Evolutionary conservation across 257 asterid genomes (phyloP), one percentile per base, ranked within the genome.

Genomic region (Petrea volubilis): DNA sequence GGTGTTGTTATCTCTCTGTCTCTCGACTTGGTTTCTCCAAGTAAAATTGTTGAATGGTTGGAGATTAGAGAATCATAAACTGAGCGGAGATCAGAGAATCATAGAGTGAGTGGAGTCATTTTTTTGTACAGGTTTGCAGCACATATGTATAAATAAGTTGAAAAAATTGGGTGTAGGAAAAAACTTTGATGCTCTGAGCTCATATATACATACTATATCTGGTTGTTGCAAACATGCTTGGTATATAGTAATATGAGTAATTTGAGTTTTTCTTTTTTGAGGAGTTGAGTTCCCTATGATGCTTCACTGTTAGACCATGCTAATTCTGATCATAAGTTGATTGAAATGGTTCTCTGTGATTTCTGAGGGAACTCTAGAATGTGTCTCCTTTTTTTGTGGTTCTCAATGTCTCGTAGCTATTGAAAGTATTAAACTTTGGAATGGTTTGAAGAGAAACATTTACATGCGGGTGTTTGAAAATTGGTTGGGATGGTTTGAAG

Each of bases 311-410:
- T 2, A 24, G 3, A 62, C 70, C 74, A 58, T 77, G 74, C 70
- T 65, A 77, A 71, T 64, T 77, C 66, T 59, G 78, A 71, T 77
- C 51, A 71, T 25, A 41, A 72, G 64, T 46, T 71, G 64, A 64
- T 31, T 46, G 74, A 49, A 64, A 47, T 11, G 34, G 13, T 29
- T 38, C 34, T 59, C 33, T 28, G 18, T 74, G 52, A 52, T 43
- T 10, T 66, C 69, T 70, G 64, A 41, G 74, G 61, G 71, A 63
- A 60, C 57, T 44, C 13, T 40, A 4, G 31, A 40, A 46, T 55
- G 33, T 40, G 18, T 27, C 53, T 66, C 53, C 25, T 20, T 51
- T 43, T 43, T 31, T 14, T 23, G 23, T 62, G 55, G 40, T 62
- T 60, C n/a, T n/a, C n/a, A n/a, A n/a, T n/a, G n/a, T n/a, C 67